Percentiles rank a stretch among this genome's conserved stretches.
Conservation (phyloP, 176 grass and related monocot species). For the Carex pumila region DNA sequence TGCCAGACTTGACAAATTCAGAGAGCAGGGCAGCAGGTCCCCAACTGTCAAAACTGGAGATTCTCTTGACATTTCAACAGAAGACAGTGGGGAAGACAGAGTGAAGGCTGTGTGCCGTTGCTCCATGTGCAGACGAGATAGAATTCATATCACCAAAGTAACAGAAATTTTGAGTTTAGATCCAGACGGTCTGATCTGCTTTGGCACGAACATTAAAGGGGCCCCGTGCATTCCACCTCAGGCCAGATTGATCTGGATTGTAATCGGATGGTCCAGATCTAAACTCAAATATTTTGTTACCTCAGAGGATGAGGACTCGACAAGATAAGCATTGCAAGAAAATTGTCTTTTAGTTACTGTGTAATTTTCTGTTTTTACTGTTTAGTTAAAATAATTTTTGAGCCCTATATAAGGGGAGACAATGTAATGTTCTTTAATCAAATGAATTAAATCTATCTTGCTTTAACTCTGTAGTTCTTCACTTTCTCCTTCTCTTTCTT, state of each 20-base stretch:
- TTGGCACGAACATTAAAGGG: too few species aligned
- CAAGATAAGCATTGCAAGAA: neutral
- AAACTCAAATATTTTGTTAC: too few species aligned
- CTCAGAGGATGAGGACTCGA: too few species aligned
- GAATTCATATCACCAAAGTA: neutral
- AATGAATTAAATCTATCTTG: neutral
- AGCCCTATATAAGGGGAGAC: neutral
- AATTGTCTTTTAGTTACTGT: neutral
- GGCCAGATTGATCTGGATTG: too few species aligned
- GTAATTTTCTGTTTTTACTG: neutral
- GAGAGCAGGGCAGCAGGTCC: neutral
- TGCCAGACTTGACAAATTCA: neutral
- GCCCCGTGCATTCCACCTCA: too few species aligned
- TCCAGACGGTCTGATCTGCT: too few species aligned
- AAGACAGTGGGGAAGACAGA: too few species aligned
- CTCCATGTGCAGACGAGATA: neutral
- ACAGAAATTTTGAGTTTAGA: too few species aligned
- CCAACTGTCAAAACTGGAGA: too few species aligned
- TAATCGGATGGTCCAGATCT: too few species aligned
- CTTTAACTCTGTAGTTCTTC: neutral
- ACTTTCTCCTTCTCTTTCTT: neutral
- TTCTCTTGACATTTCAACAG: too few species aligned
- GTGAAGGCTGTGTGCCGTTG: neutral
- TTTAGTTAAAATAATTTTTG: neutral
- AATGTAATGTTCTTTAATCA: neutral